Evolutionary conservation across 2,329 filamentous ascomycete genomes (phyloP), one percentile per base, ranked within the genome.

Genomic region (Diaporthe vaccinii): DNA sequence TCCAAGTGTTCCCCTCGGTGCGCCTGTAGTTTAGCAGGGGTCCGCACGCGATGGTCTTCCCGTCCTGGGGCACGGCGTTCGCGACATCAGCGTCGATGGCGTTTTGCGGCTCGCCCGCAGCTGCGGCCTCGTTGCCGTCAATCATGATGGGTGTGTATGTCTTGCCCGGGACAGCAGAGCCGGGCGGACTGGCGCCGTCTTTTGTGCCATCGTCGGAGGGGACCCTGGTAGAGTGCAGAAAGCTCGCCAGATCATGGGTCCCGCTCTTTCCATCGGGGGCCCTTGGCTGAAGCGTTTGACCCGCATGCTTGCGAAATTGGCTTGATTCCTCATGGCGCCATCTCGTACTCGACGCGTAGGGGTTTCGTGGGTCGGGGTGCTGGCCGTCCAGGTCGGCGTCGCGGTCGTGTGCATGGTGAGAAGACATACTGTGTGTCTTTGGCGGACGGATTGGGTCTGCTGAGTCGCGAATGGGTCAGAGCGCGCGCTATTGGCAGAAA

Each of bases 21-120:
- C 91, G 90, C 78, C 93, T 89, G 83, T 95, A 96, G 84, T 96
- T 96, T 77, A 96, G 85, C 78, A 96, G 85, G 28, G 94, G 94
- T 0, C 94, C 94, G 79, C 91, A 93, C 20, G 93, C 86, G 39
- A 95, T 88, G 76, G 94, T 91, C 80, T 86, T 88, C 61, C 88
- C 88, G 67, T 90, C 88, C 36, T 80, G 79, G 7, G 81, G 78
- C 10, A 78, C 78, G 20, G 79, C 78, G 25, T 76, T 51, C 22
- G 76, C 72, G 39, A 72, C 68, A 39, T 77, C 75, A n/a, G 61
- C 72, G 12, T 77, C 75, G 22, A 31, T 28, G 51, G 53, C 76
- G 41, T 53, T 69, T 17, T 75, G 58, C 46, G 78, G 77, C 55
- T 78, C 72, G 59, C 74, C 76, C 15, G 79, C 80, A 6, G 76